These are phyloP conservation scores for Fremontodendron californicum DNA, from an alignment of 345 rosid species.

Conservation along the genomic window DNA sequence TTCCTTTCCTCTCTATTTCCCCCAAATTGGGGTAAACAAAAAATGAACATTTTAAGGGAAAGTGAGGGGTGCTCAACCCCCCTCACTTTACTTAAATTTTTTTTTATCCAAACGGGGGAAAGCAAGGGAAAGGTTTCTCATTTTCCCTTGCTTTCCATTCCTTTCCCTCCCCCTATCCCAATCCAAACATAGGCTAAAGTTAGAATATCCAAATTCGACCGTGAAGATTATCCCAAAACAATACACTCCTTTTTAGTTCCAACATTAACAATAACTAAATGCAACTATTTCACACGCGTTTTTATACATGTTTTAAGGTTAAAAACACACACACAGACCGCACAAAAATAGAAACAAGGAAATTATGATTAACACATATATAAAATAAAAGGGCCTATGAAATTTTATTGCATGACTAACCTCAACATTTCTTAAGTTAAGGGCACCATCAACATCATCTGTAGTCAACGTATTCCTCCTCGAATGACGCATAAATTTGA, in stretches of 20 bases:
- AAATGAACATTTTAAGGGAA: too few relatives aligned
- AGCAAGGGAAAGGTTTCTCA: too few relatives aligned
- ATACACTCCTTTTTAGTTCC: not conserved
- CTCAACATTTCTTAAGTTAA: constrained; percentile 81
- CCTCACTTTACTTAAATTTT: too few relatives aligned
- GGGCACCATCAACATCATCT: constrained; percentile 83
- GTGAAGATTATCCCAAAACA: not conserved
- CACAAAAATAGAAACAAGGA: not conserved
- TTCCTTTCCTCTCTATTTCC: too few relatives aligned
- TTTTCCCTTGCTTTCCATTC: too few relatives aligned
- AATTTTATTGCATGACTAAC: constrained; percentile 32
- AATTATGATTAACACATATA: not conserved
- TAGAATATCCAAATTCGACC: not conserved
- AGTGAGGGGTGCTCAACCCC: too few relatives aligned
- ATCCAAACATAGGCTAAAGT: too few relatives aligned
- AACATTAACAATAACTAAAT: not conserved
- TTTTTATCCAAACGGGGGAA: too few relatives aligned
- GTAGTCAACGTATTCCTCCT: constrained; percentile 67
- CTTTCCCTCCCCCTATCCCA: too few relatives aligned
- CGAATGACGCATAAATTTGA: constrained; percentile 95
- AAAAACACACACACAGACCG: not conserved
- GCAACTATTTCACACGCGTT: not conserved
- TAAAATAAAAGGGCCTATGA: not conserved
- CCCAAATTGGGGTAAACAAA: too few relatives aligned
- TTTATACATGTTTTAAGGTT: not conserved